Percentiles rank a stretch among this genome's conserved stretches.
Evolutionary conservation across 140 eudicot genomes (phyloP).

Genomic region (Stevia rebaudiana): DNA sequence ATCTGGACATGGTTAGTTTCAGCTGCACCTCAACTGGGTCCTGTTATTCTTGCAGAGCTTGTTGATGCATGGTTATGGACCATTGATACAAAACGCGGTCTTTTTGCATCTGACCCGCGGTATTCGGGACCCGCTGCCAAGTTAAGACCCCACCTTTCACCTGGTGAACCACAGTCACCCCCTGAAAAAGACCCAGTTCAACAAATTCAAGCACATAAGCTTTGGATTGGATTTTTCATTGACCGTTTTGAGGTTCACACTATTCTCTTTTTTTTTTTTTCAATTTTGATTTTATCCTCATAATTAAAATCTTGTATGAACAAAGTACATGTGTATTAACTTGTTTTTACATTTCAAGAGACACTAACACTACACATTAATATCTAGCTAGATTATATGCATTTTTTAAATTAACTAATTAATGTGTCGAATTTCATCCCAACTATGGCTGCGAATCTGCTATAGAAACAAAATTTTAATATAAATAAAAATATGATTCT

Average conservation of each 20-base stretch:
- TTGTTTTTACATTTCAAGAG: not conserved
- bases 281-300: not conserved
- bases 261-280: not conserved
- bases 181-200: conserved; percentile 91
- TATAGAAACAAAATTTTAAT: not conserved
- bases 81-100: conserved; percentile 86
- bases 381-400: not conserved
- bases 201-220: conserved; percentile 87
- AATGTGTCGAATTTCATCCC: not conserved
- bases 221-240: conserved; percentile 94
- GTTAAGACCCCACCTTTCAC: conserved; percentile 82
- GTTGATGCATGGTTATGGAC: conserved; percentile 99
- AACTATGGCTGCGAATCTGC: not conserved
- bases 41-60: conserved; percentile 93
- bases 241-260: conserved; percentile 83
- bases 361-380: too few relatives aligned
- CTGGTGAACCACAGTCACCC: conserved; percentile 77
- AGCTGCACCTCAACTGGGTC: conserved; percentile 92
- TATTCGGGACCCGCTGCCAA: conserved; percentile 87
- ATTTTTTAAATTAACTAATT: not conserved
- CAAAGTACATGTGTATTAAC: not conserved
- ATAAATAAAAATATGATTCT: not conserved
- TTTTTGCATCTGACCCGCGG: conserved; percentile 85
- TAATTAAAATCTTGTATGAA: not conserved
- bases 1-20: conserved; percentile 99